Conservation (phyloP, 2,329 filamentous ascomycete species). For the Berkeleyomyces rouxiae region DNA sequence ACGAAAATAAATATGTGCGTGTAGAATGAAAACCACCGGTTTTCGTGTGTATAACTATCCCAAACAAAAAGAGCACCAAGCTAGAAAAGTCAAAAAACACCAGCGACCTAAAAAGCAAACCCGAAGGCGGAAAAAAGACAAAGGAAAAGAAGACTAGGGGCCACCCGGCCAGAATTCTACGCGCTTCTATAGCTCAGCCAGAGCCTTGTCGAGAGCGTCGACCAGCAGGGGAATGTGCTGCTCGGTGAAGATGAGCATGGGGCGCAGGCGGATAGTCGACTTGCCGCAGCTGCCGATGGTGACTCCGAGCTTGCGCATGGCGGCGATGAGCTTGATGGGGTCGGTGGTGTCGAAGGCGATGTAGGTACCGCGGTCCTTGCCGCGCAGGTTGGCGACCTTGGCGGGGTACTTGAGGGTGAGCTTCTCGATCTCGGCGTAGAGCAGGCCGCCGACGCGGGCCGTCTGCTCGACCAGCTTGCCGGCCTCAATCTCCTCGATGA, state of each 20-base stretch:
- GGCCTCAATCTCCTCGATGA: constrained; percentile 64
- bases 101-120: background rate
- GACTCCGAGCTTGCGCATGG: constrained; percentile 56
- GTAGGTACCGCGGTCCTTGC: constrained; percentile 79
- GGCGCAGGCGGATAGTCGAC: constrained; percentile 59
- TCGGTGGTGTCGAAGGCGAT: constrained; percentile 78
- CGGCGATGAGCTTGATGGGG: constrained; percentile 60
- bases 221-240: constrained; percentile 31
- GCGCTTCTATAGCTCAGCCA: constrained; percentile 9
- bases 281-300: constrained; percentile 77
- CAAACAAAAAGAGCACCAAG: background rate
- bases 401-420: constrained; percentile 56
- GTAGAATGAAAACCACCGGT: background rate
- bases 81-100: background rate
- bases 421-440: constrained; percentile 51
- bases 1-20: background rate
- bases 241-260: constrained; percentile 73
- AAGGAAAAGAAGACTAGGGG: background rate
- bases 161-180: background rate
- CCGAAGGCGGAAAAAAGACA: background rate
- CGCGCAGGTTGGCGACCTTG: constrained; percentile 68
- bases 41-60: background rate
- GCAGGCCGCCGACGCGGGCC: constrained; percentile 59
- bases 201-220: constrained; percentile 9
- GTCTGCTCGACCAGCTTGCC: constrained; percentile 64